These are phyloP conservation scores for Porodaedalea pini DNA, from an alignment of 1,284 basidiomycete genomes.

Conservation along the genomic window DNA sequence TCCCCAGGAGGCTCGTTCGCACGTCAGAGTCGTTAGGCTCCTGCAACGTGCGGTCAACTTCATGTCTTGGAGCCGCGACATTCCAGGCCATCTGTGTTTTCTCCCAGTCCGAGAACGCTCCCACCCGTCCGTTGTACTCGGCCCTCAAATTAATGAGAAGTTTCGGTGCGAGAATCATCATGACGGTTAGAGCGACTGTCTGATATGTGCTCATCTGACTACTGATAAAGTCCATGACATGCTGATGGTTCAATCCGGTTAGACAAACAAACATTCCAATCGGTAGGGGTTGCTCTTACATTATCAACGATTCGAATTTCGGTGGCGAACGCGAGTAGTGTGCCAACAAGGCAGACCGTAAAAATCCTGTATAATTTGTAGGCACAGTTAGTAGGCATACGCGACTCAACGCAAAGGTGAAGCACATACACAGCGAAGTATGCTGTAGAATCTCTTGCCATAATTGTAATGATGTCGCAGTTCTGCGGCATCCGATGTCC, in stretches of 20 bases:
- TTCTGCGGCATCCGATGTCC: neutral
- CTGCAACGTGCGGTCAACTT: no score
- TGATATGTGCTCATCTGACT: neutral
- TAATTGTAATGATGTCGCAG: neutral
- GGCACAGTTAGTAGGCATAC: neutral
- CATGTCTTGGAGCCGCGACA: no score
- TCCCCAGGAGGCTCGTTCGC: no score
- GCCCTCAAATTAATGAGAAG: slow-evolving; percentile 1
- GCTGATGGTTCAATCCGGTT: no score
- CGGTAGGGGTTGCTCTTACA: no score
- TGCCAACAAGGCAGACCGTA: slow-evolving; percentile 1
- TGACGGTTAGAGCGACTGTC: neutral
- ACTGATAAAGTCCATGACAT: neutral
- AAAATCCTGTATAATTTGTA: neutral
- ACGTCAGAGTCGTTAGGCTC: no score
- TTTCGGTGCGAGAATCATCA: slow-evolving; percentile 6
- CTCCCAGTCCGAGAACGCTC: neutral
- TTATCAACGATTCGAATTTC: no score
- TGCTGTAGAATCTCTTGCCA: neutral
- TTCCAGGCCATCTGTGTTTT: no score
- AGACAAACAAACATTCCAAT: no score
- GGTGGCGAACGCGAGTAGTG: neutral
- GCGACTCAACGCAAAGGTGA: neutral
- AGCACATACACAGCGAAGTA: neutral
- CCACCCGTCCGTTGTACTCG: neutral